A percentile compares a stretch with the other conserved stretches of the same genome.
Conservation (phyloP, 139 green algal genomes). For the Trebouxia sp. region DNA sequence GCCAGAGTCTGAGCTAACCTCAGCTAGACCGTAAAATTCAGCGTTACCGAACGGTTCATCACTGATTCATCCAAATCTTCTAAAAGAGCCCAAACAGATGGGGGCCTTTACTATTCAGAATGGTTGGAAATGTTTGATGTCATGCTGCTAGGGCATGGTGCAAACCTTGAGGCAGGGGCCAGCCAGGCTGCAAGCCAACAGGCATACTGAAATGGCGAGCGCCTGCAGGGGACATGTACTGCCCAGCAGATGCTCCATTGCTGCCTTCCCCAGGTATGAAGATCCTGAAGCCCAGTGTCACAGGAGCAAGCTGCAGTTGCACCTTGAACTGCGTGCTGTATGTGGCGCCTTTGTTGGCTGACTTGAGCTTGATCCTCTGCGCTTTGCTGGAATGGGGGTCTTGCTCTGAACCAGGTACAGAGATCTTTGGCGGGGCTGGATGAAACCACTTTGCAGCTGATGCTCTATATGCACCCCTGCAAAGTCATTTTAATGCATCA, state of each 20-base stretch:
- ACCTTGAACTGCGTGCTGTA: slow-evolving; percentile 25
- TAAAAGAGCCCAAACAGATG: no score
- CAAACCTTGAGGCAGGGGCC: slow-evolving; percentile 34
- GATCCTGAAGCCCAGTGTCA: slow-evolving; percentile 40
- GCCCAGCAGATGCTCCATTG: background rate
- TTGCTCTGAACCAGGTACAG: background rate
- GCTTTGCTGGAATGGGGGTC: slow-evolving; percentile 11
- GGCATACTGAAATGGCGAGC: slow-evolving; percentile 17
- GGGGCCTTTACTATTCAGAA: no score
- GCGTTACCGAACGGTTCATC: no score
- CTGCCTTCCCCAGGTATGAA: background rate
- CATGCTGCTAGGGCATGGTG: background rate
- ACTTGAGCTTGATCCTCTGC: background rate
- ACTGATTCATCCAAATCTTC: no score
- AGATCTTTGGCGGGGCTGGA: slow-evolving; percentile 21
- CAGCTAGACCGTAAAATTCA: no score
- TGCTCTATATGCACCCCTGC: slow-evolving; percentile 36
- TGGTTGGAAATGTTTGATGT: no score
- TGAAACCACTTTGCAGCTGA: slow-evolving; percentile 38
- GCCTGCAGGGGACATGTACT: background rate
- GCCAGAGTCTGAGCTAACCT: no score
- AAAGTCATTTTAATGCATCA: no score
- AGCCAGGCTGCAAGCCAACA: slow-evolving; percentile 35
- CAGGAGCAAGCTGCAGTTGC: slow-evolving; percentile 23
- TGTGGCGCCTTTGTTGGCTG: background rate